Evolutionary conservation across 2,329 filamentous ascomycete genomes (phyloP), one percentile per base, ranked within the genome.

Genomic region (Geosmithia putterillii): DNA sequence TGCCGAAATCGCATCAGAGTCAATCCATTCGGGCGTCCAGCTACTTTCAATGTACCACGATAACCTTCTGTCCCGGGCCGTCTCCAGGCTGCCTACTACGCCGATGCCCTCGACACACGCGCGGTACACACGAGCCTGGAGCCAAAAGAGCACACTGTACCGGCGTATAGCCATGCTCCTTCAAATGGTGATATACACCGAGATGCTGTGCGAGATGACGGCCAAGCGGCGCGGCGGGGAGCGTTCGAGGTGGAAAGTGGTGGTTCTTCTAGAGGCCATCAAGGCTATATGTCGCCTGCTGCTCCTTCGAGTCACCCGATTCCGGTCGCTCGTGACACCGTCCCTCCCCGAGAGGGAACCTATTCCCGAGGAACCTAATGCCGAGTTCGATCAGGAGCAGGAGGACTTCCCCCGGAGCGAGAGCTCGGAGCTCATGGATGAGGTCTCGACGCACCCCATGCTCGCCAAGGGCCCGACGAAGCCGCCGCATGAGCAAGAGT

Each of bases 121-220:
- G 40, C 70, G 80, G 38, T 84, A 84, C 61, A 84, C 80, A 10
- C 72, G 73, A 44, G 79, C 78, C 60, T 84, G 80, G 80, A 69
- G 74, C 7, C 62, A 70, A 44, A 74, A 73, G 52, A 79, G 72
- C 54, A 69, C 73, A 4, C 70, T 86, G 9, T 98, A 98, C 62
- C 78, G 82, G 46, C 77, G 85, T 46, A 78, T 94, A 44, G 89
- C 90, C 36, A 73, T 89, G 50, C 69, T 88, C 4, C 68, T 98
- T 41, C 87, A 94, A 58, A 83, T 94, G 65, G 84, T 95, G 21
- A 85, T 92, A 52, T 96, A 96, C 58, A 95, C 89, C 0, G 87
- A 98, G 64, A 70, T 98, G 23, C 67, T 98, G n/a, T 92, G 90
- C 75, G 92, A 98, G 61, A 98, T 98, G 92, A 78, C 84, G 22